Conservation (phyloP, 441 rosid genomes). For the Geranium incanum region DNA sequence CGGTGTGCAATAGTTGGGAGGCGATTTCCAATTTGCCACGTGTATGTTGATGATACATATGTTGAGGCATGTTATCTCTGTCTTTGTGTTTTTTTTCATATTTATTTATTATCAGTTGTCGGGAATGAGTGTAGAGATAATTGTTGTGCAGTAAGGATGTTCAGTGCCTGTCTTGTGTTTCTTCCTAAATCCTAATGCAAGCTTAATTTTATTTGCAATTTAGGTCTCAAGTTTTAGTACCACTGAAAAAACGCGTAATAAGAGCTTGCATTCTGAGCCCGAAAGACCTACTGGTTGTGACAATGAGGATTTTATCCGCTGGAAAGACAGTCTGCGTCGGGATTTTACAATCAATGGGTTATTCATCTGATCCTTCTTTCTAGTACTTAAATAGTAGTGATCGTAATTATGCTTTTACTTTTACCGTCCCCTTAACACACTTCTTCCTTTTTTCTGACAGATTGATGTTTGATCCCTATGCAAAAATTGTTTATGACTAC, state of each 20-base stretch:
- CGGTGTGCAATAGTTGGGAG: slow-evolving; percentile 66
- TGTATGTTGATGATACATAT: slow-evolving; percentile 42
- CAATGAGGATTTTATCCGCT: slow-evolving; percentile 56
- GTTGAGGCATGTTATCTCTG: slow-evolving; percentile 51
- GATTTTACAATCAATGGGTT: slow-evolving; percentile 93
- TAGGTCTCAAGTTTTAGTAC: slow-evolving; percentile 92
- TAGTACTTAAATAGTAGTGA: slow-evolving; percentile 14
- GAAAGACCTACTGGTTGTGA: slow-evolving; percentile 37
- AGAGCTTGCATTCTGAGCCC: slow-evolving; percentile 24
- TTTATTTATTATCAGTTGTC: not conserved
- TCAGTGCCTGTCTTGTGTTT: not conserved
- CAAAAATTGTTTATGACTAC: slow-evolving; percentile 68
- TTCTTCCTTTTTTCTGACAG: slow-evolving; percentile 35
- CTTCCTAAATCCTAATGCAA: not conserved
- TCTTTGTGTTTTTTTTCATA: not conserved
- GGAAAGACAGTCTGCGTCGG: slow-evolving; percentile 66
- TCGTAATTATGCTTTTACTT: slow-evolving; percentile 7
- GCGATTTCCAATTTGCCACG: slow-evolving; percentile 88
- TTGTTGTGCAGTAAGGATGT: not conserved
- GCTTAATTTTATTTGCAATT: slow-evolving; percentile 14
- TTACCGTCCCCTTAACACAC: slow-evolving; percentile 10
- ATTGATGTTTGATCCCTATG: slow-evolving; percentile 87
- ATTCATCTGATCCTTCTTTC: slow-evolving; percentile 17
- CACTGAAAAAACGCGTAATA: slow-evolving; percentile 26
- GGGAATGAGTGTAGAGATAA: slow-evolving; percentile 6